Conservation (phyloP, 768 basidiomycete genomes). For the Tremella mesenterica region DNA sequence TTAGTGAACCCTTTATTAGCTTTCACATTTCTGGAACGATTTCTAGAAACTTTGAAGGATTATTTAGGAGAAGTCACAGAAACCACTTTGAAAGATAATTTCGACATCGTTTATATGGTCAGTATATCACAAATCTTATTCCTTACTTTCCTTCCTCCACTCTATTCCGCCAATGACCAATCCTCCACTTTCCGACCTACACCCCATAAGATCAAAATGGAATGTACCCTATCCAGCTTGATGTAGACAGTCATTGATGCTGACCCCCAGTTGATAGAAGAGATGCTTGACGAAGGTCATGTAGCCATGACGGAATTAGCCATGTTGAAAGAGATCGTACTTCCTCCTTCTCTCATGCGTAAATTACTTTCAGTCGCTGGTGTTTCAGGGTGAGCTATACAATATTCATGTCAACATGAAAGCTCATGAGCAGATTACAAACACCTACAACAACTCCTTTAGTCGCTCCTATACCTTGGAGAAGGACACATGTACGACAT, state of each 20-base stretch:
- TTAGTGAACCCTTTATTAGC: slow-evolving; percentile 81
- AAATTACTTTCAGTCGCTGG: slow-evolving; percentile 56
- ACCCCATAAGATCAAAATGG: background rate
- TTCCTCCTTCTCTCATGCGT: slow-evolving; percentile 76
- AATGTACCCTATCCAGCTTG: too few species aligned
- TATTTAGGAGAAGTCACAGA: slow-evolving; percentile 82
- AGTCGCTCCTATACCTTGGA: slow-evolving; percentile 87
- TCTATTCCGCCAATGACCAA: background rate
- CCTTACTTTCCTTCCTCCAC: background rate
- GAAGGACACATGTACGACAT: slow-evolving; percentile 71
- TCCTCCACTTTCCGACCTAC: slow-evolving; percentile 2
- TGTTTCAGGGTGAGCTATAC: slow-evolving; percentile 47
- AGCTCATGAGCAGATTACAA: slow-evolving; percentile 26
- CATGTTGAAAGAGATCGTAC: slow-evolving; percentile 82
- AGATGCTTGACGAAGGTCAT: slow-evolving; percentile 86
- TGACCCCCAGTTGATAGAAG: slow-evolving; percentile 68
- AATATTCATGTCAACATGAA: background rate
- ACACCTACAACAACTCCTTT: slow-evolving; percentile 52
- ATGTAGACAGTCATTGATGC: too few species aligned
- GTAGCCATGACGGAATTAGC: slow-evolving; percentile 85
- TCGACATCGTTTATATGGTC: slow-evolving; percentile 91
- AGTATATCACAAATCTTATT: too few species aligned
- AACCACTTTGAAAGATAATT: slow-evolving; percentile 74
- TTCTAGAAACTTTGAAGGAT: slow-evolving; percentile 70
- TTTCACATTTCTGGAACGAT: slow-evolving; percentile 78